phyloP scores from a whole-genome alignment of 1,284 basidiomycete genomes.

The Thelephora terrestris region DNA sequence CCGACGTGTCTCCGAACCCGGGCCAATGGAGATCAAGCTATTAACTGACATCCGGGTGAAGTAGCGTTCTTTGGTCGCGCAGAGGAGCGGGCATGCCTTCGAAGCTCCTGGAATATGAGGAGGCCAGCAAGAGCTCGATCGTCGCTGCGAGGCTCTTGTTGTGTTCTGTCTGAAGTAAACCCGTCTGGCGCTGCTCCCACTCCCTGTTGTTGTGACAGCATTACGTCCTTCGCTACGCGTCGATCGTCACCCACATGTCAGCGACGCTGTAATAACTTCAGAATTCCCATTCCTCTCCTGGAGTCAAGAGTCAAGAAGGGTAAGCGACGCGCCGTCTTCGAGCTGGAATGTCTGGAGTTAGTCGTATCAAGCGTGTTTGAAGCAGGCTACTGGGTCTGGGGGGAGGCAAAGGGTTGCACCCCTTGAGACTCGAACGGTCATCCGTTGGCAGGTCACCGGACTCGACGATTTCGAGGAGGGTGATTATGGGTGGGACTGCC shows the following conservation, averaged over 20 bases:
- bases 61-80: too few relatives aligned
- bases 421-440: slow-evolving; percentile 45
- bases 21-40: too few relatives aligned
- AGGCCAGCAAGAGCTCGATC: too few relatives aligned
- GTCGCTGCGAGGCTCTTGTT: too few relatives aligned
- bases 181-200: too few relatives aligned
- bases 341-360: slow-evolving; percentile 73
- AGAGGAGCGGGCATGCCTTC: too few relatives aligned
- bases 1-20: too few relatives aligned
- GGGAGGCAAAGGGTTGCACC: slow-evolving; percentile 62
- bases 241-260: slow-evolving; percentile 62
- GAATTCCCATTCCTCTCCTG: slow-evolving; percentile 89
- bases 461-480: slow-evolving; percentile 2
- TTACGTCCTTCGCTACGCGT: slow-evolving; percentile 65
- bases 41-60: too few relatives aligned
- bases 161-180: too few relatives aligned
- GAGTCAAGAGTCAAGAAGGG: slow-evolving; percentile 76
- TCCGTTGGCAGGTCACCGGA: slow-evolving; percentile 27
- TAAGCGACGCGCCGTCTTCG: slow-evolving; percentile 45
- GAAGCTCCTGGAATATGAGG: too few relatives aligned
- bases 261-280: slow-evolving; percentile 78
- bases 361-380: slow-evolving; percentile 70
- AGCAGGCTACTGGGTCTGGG: slow-evolving; percentile 92
- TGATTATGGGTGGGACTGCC: slow-evolving; percentile 1
- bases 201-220: too few relatives aligned